A percentile compares a stretch with the other conserved stretches of the same genome.
Evolutionary conservation across 306 rosid genomes (phyloP).

Genomic region (Echinosophora koreensis): DNA sequence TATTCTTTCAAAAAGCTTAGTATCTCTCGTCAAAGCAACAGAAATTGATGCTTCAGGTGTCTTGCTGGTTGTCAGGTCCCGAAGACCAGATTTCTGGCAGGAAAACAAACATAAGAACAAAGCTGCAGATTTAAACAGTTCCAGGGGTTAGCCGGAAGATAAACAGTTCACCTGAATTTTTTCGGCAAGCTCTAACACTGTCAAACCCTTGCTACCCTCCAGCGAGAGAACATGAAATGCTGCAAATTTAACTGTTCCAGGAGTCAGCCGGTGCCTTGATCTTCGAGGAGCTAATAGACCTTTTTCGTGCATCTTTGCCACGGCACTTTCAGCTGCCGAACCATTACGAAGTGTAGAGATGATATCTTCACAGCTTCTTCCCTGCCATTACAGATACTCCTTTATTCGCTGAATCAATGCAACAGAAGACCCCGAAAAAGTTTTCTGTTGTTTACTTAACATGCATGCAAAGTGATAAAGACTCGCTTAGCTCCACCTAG

Average conservation of each 20-base stretch:
- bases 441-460: conserved; percentile 3
- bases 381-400: conserved; percentile 57
- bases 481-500: background rate
- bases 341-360: conserved; percentile 95
- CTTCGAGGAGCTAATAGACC: conserved; percentile 90
- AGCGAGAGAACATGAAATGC: conserved; percentile 98
- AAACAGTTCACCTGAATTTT: conserved; percentile 83
- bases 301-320: conserved; percentile 91
- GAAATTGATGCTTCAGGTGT: conserved; percentile 99
- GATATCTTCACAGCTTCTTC: conserved; percentile 77
- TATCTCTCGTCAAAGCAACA: conserved; percentile 98
- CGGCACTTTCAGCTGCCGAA: conserved; percentile 97
- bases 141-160: too few species aligned
- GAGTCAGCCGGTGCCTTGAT: conserved; percentile 97
- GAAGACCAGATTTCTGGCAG: conserved; percentile 92
- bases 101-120: conserved; percentile 38
- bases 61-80: conserved; percentile 97
- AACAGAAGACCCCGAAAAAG: conserved; percentile 1
- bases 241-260: conserved; percentile 98
- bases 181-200: conserved; percentile 93
- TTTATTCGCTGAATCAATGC: conserved; percentile 34
- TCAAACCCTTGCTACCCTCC: conserved; percentile 93
- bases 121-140: too few species aligned
- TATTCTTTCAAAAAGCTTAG: conserved; percentile 97
- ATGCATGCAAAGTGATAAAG: background rate